A percentile compares a stretch with the other conserved stretches of the same genome.
phyloP scores from a whole-genome alignment of 306 rosid genomes.

The Lathyrus sativus region DNA sequence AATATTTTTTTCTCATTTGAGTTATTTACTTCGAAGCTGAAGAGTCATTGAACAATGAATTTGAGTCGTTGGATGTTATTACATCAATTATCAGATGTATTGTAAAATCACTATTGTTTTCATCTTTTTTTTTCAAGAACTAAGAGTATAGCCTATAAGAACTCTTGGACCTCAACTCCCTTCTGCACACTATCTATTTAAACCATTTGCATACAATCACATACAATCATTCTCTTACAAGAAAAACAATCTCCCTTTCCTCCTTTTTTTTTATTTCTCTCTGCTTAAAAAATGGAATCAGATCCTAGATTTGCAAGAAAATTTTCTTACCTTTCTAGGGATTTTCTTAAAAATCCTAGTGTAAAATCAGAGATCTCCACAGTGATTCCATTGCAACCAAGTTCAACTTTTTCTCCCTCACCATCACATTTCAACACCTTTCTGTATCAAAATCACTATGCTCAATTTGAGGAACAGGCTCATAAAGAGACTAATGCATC shows the following conservation, averaged over 20 bases:
- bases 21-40: conserved; percentile 26
- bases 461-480: neutral
- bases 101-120: neutral
- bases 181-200: neutral
- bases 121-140: neutral
- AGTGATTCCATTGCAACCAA: neutral
- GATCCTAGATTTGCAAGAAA: conserved; percentile 24
- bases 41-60: conserved; percentile 48
- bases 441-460: conserved; percentile 28
- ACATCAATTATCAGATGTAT: neutral
- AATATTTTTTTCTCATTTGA: neutral
- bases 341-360: conserved; percentile 32
- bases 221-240: neutral
- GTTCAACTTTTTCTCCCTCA: neutral
- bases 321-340: conserved; percentile 31
- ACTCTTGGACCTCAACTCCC: conserved; percentile 6
- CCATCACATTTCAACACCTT: conserved; percentile 13
- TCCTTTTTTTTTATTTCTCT: neutral
- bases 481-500: neutral
- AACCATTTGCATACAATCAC: neutral
- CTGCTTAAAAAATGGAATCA: neutral
- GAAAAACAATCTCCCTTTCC: neutral
- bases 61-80: conserved; percentile 47
- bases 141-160: conserved; percentile 30
- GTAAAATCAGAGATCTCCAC: conserved; percentile 15